Conservation (phyloP, 2,329 filamentous ascomycete genomes). For the Periconia sp. region DNA sequence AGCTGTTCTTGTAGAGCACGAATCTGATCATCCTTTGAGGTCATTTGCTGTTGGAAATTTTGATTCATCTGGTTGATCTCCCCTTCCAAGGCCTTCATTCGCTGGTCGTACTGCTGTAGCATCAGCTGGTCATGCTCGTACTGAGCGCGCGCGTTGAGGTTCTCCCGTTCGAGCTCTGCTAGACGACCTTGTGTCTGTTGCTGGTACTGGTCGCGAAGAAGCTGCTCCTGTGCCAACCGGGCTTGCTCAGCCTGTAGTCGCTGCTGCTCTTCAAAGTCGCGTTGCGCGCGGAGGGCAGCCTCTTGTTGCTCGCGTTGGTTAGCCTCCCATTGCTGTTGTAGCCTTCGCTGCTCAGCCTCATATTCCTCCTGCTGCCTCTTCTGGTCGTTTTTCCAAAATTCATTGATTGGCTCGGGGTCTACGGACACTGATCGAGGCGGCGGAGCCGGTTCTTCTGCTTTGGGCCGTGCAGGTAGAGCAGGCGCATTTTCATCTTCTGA, state of each 20-base stretch:
- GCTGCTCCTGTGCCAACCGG: constrained; percentile 85
- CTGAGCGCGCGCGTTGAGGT: constrained; percentile 89
- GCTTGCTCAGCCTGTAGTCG: constrained; percentile 86
- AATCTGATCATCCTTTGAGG: constrained; percentile 94
- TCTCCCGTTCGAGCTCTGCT: constrained; percentile 93
- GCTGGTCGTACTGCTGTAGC: constrained; percentile 92
- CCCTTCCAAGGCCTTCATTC: constrained; percentile 89
- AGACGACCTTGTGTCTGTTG: constrained; percentile 96
- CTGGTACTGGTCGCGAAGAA: constrained; percentile 85
- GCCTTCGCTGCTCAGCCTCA: constrained; percentile 86
- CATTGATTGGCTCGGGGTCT: constrained; percentile 92
- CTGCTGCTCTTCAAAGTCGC: constrained; percentile 97
- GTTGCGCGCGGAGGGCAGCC: constrained; percentile 82
- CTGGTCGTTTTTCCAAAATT: constrained; percentile 97
- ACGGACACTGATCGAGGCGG: constrained; percentile 67
- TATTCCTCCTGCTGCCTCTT: constrained; percentile 92
- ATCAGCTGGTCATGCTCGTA: constrained; percentile 97
- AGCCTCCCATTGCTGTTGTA: constrained; percentile 86
- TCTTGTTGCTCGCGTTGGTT: constrained; percentile 82
- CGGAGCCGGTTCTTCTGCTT: constrained; percentile 64
- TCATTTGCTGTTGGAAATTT: constrained; percentile 83
- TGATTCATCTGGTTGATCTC: constrained; percentile 82
- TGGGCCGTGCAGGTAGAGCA: constrained; percentile 77
- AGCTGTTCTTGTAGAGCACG: constrained; percentile 92
- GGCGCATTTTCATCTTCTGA: constrained; percentile 82